phyloP scores from a whole-genome alignment of 257 asterid genomes.

The Hygrophila difformis region DNA sequence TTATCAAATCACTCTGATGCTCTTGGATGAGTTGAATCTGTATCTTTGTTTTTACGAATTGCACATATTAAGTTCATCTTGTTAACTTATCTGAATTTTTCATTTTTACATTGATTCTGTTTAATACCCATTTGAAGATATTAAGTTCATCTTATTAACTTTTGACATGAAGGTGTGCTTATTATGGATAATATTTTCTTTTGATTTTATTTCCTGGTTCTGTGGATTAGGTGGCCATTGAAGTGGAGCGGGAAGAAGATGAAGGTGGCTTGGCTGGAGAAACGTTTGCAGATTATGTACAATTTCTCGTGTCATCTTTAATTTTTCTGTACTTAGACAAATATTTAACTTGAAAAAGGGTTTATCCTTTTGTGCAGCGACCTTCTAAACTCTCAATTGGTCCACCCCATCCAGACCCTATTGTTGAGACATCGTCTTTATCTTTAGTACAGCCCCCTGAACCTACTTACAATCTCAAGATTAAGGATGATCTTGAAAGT shows the following conservation, averaged over 20 bases:
- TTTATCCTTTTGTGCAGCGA: constrained; percentile 43
- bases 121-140: constrained; percentile 8
- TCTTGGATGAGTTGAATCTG: not conserved
- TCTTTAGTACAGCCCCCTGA: constrained; percentile 97
- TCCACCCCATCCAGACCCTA: constrained; percentile 88
- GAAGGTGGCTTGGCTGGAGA: constrained; percentile 97
- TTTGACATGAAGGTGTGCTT: no score
- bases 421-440: constrained; percentile 91
- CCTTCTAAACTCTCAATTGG: constrained; percentile 90
- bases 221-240: constrained; percentile 73
- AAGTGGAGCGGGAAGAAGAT: constrained; percentile 96
- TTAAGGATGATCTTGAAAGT: constrained; percentile 63
- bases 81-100: constrained; percentile 5
- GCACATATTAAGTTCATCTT: not conserved
- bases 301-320: constrained; percentile 14
- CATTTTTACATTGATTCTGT: not conserved
- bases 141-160: constrained; percentile 7
- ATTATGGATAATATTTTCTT: no score
- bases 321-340: constrained; percentile 9
- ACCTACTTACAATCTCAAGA: constrained; percentile 73
- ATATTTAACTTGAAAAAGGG: no score
- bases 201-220: no score
- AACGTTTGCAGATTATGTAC: constrained; percentile 89
- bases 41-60: not conserved
- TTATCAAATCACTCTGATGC: not conserved